phyloP scores from a whole-genome alignment of 176 grass and related monocot species.

The Bromus sterilis region DNA sequence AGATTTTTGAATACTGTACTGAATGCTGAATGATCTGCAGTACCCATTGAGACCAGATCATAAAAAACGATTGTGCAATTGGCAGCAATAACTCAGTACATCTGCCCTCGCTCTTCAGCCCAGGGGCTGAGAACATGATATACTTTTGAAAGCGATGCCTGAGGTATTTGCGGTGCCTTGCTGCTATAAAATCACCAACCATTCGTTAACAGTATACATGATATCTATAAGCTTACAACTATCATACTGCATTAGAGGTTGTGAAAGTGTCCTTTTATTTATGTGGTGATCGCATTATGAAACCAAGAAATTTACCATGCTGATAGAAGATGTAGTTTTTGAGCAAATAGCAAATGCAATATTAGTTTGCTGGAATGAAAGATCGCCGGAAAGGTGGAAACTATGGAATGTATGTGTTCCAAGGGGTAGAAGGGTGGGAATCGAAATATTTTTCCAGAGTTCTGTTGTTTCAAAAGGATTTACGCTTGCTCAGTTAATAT shows the following conservation, averaged over 20 bases:
- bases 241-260: neutral
- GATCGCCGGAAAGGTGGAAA: neutral
- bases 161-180: neutral
- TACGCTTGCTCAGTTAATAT: neutral
- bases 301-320: neutral
- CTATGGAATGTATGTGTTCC: neutral
- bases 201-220: neutral
- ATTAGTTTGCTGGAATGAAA: neutral
- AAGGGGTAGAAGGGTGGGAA: neutral
- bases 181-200: neutral
- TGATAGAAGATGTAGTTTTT: neutral
- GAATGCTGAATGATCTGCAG: too few relatives aligned
- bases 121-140: neutral
- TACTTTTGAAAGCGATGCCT: neutral
- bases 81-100: neutral
- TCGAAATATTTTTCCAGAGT: neutral
- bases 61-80: neutral
- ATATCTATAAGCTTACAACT: neutral
- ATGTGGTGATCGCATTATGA: neutral
- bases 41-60: neutral
- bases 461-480: neutral
- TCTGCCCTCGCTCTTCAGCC: neutral
- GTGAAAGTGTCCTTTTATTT: neutral
- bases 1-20: too few relatives aligned
- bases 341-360: neutral